These are phyloP conservation scores for Syzygium aqueum DNA, from an alignment of 345 rosid species.

Conservation along the genomic window DNA sequence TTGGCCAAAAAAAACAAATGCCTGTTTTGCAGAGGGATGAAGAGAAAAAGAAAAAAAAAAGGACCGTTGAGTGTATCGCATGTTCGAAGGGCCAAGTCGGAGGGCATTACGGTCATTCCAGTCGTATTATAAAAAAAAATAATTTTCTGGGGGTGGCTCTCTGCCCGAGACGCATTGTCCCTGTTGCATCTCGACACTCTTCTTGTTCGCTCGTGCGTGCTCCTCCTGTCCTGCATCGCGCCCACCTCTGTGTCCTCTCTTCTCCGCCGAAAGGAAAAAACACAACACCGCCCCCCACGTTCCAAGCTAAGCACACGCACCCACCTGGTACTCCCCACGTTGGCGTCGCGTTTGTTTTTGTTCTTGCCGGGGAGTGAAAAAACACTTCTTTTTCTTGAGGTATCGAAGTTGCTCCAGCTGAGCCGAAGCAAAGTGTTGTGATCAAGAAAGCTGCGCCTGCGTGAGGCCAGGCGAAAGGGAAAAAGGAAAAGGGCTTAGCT, in stretches of 20 bases:
- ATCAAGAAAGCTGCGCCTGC: not conserved
- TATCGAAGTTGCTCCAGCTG: not conserved
- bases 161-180: not conserved
- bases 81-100: not conserved
- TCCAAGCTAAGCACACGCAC: not conserved
- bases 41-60: not conserved
- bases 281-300: not conserved
- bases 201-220: not conserved
- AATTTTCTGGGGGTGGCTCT: not conserved
- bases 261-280: not conserved
- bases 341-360: too few relatives aligned
- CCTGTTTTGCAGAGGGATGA: not conserved
- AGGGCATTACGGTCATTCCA: not conserved
- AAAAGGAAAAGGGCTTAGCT: not conserved
- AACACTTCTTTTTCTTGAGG: not conserved
- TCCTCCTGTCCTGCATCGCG: not conserved
- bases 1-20: not conserved
- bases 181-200: not conserved
- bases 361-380: too few relatives aligned
- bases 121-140: not conserved
- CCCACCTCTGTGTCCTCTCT: not conserved
- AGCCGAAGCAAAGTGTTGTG: not conserved
- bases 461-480: not conserved
- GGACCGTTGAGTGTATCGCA: not conserved
- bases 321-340: too few relatives aligned